Evolutionary conservation across 2,329 filamentous ascomycete species (phyloP).

Genomic region (Dryadomyces sulphureus): DNA sequence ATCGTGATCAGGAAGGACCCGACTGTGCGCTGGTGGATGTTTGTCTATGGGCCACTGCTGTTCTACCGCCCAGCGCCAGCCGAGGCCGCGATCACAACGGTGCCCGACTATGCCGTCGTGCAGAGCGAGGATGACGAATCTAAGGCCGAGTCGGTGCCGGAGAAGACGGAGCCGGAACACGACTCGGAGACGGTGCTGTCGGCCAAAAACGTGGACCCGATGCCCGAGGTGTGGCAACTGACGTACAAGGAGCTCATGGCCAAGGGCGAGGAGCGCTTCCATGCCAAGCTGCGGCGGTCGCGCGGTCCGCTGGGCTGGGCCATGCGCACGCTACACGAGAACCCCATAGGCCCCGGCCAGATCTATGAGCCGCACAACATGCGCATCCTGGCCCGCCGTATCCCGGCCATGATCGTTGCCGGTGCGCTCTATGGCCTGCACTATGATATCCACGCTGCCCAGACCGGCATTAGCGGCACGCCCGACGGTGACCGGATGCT

Average conservation of each 20-base stretch:
- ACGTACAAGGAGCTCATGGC: slow-evolving; percentile 49
- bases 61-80: slow-evolving; percentile 41
- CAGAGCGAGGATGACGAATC: slow-evolving; percentile 41
- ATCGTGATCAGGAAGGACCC: slow-evolving; percentile 55
- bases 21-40: slow-evolving; percentile 47
- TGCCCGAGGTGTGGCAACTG: slow-evolving; percentile 32
- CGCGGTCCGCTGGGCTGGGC: slow-evolving; percentile 66
- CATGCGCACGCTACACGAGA: slow-evolving; percentile 61
- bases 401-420: slow-evolving; percentile 52
- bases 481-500: slow-evolving; percentile 60
- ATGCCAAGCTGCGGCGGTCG: slow-evolving; percentile 46
- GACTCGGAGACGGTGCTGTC: no score
- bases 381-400: slow-evolving; percentile 42
- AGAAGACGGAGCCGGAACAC: slow-evolving; percentile 7
- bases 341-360: slow-evolving; percentile 56
- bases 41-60: slow-evolving; percentile 48
- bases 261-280: slow-evolving; percentile 40
- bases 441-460: slow-evolving; percentile 71
- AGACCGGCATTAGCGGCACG: slow-evolving; percentile 54
- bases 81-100: slow-evolving; percentile 35
- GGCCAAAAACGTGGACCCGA: slow-evolving; percentile 21
- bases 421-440: slow-evolving; percentile 58
- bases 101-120: slow-evolving; percentile 66
- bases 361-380: slow-evolving; percentile 65
- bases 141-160: slow-evolving; percentile 5